Evolutionary conservation across 441 rosid species (phyloP), one percentile per base, ranked within the genome.

Genomic region (Pelargonium cotyledonis): DNA sequence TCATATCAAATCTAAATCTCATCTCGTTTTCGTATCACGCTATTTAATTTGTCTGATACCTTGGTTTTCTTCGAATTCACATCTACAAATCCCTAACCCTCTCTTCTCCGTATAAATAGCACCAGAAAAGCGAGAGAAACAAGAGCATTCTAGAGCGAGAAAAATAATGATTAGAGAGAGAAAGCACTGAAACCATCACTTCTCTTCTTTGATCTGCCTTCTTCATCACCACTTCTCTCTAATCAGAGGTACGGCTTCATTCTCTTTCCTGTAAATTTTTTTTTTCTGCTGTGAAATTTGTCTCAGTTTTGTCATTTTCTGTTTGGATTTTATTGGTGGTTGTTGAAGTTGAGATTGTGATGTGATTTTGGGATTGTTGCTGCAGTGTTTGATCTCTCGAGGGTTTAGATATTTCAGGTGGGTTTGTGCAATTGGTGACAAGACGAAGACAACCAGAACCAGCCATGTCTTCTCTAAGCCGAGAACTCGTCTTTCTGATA

Each of bases 401-500:
- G 68, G 65, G 63, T 68, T 68, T 67, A 74, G 87, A 84, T 84
- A 85, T 79, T 73, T 61, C 72, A 70, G 5, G 41, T 55, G 73
- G 66, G 63, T 64, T 67, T 63, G 66, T 62, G 67, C 63, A 29
- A 23, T 46, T 65, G 35, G 14, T 47, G n/a, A 65, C 70, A 72
- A 71, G 84, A 62, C 40, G 60, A 14, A 69, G 57, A 63, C 43
- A 69, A 80, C 57, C 19, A 8, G 62, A 19, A 18, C 26, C 26
- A 7, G 62, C 2, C 72, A 89, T 86, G 95, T 80, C 91, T 35
- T 89, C 90, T 57, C 84, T 85, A 8, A 89, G 95, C 72, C 83
- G 89, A 64, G 95, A 89, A 53, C 95, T 89, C n/a, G 92, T 89
- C 70, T 89, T 89, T 72, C 86, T 87, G 44, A 87, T 89, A 83